phyloP scores from a whole-genome alignment of 2,329 filamentous ascomycete species.

The Aspergillus tanneri region DNA sequence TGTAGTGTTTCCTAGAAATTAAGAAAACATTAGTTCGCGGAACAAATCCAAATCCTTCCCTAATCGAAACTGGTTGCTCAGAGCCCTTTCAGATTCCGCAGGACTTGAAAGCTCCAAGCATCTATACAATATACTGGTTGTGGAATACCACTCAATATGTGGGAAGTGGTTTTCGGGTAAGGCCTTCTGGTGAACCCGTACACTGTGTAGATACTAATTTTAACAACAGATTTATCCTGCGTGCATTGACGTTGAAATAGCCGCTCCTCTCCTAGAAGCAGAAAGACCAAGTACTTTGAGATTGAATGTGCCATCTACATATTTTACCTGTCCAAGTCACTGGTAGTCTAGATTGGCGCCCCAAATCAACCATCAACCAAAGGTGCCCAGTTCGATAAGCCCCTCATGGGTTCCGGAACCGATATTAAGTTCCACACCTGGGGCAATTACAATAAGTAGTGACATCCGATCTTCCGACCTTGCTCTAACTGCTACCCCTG shows the following conservation, averaged over 20 bases:
- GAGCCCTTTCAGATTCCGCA: neutral
- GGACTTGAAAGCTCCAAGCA: neutral
- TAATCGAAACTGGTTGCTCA: neutral
- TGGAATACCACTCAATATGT: neutral
- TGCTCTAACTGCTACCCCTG: neutral
- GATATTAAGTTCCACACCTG: neutral
- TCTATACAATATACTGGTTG: neutral
- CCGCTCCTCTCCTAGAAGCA: neutral
- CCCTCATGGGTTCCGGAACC: neutral
- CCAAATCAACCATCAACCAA: neutral
- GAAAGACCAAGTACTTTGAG: neutral
- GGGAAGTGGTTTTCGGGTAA: neutral
- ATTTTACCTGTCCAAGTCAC: neutral
- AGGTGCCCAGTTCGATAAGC: neutral
- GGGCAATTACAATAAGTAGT: neutral
- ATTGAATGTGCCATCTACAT: neutral
- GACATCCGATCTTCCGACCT: neutral
- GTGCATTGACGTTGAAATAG: conserved; percentile 2
- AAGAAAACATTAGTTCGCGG: neutral
- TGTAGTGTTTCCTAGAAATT: neutral
- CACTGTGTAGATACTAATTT: neutral
- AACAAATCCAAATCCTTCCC: neutral
- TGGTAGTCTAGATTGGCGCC: neutral
- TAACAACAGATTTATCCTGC: neutral
- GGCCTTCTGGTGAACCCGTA: neutral